A percentile compares a stretch with the other conserved stretches of the same genome.
Evolutionary conservation across 202 grass and related monocot genomes (phyloP).

Genomic region (Bolboschoenoplectus hybrid): DNA sequence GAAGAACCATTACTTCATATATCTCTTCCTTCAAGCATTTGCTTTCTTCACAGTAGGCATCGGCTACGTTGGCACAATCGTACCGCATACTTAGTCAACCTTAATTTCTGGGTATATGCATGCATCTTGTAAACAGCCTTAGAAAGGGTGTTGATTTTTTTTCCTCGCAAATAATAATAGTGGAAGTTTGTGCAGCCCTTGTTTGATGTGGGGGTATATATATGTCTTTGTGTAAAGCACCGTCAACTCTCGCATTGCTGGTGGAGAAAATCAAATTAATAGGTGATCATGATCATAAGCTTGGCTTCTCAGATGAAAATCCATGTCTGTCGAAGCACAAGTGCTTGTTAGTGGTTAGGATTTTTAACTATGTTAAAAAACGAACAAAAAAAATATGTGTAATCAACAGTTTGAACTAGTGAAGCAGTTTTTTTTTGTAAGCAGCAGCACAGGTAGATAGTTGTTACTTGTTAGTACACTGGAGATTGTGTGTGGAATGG

Average conservation of each 20-base stretch:
- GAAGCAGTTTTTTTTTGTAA: conserved; percentile 38
- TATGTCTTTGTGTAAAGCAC: conserved; percentile 33
- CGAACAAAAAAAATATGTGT: conserved; percentile 22
- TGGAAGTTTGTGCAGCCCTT: conserved; percentile 37
- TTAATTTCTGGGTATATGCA: neutral
- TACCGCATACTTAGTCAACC: conserved; percentile 45
- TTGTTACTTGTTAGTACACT: conserved; percentile 29
- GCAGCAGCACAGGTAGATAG: conserved; percentile 32
- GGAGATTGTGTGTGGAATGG: conserved; percentile 17
- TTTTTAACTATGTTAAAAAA: conserved; percentile 33
- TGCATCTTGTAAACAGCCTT: conserved; percentile 36
- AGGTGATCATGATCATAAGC: neutral
- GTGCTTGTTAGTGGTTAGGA: conserved; percentile 18
- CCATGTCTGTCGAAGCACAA: conserved; percentile 12
- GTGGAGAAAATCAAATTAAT: conserved; percentile 24
- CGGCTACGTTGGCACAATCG: conserved; percentile 79
- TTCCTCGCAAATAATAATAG: conserved; percentile 39
- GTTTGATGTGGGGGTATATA: conserved; percentile 33
- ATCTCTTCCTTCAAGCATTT: conserved; percentile 73
- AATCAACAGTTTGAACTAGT: conserved; percentile 33
- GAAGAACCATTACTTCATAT: conserved; percentile 76
- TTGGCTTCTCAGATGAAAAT: conserved; percentile 38
- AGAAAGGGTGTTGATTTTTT: conserved; percentile 40
- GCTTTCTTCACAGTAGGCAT: conserved; percentile 82
- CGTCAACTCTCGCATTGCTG: neutral